These are phyloP conservation scores for Auricularia cornea DNA, from an alignment of 768 basidiomycete species.

Conservation along the genomic window DNA sequence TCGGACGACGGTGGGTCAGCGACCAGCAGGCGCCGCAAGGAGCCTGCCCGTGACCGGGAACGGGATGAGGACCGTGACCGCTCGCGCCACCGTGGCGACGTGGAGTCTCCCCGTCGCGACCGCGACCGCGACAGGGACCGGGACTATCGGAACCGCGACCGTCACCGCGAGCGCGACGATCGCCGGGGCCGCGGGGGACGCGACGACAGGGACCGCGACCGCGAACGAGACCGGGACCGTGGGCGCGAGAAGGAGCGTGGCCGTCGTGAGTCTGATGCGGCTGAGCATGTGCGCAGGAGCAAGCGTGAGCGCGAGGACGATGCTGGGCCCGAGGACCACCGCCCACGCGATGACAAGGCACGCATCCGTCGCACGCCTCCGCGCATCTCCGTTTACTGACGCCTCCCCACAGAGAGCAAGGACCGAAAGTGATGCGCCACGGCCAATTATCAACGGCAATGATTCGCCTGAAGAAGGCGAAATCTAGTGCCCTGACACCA, in stretches of 20 bases:
- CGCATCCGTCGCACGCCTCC: not conserved
- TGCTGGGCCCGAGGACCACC: conserved; percentile 27
- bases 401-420: not conserved
- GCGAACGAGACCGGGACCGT: conserved; percentile 40
- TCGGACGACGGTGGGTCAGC: conserved; percentile 80
- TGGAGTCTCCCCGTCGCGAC: conserved; percentile 40
- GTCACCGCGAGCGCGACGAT: conserved; percentile 37
- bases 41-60: conserved; percentile 37
- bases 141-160: conserved; percentile 21
- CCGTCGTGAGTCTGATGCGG: not conserved
- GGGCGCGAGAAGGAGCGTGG: conserved; percentile 24
- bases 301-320: conserved; percentile 25
- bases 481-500: conserved; percentile 37
- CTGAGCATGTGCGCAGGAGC: conserved; percentile 4
- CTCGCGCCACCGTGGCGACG: conserved; percentile 23
- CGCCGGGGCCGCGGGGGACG: conserved; percentile 31
- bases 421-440: not conserved
- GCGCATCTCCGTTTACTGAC: not conserved
- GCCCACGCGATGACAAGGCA: conserved; percentile 26
- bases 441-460: conserved; percentile 20
- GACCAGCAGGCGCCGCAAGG: conserved; percentile 73
- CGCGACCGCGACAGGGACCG: conserved; percentile 18
- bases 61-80: conserved; percentile 13
- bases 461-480: conserved; percentile 88
- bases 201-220: conserved; percentile 25